Conservation (phyloP, 1,284 basidiomycete species). For the Hymenochaete sp. region DNA sequence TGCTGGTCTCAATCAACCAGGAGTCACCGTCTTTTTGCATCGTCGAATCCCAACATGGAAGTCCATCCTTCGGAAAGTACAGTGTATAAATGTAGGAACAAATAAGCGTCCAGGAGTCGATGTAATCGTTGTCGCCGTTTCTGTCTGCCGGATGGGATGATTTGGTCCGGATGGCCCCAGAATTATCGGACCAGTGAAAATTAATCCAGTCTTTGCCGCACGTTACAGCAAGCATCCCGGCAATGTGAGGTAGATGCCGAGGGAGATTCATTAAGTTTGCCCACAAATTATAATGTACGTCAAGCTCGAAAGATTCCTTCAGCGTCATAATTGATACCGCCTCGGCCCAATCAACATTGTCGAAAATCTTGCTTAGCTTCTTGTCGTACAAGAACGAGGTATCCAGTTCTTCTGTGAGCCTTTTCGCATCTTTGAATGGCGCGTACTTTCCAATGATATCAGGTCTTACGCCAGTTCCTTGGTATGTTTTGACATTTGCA, state of each 20-base stretch:
- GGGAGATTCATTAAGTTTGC: too few relatives aligned
- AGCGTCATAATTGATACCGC: too few relatives aligned
- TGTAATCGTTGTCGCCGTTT: background rate
- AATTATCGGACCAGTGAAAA: conserved; percentile 1
- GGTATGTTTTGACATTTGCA: too few relatives aligned
- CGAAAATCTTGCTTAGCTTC: background rate
- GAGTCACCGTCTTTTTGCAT: background rate
- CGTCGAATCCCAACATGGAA: background rate
- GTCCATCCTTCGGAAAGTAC: background rate
- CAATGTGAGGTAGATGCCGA: background rate
- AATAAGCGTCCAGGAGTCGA: background rate
- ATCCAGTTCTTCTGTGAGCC: background rate
- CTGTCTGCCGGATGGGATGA: too few relatives aligned
- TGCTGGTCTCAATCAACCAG: background rate
- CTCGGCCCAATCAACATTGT: background rate
- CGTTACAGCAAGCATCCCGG: conserved; percentile 1
- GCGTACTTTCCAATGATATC: background rate
- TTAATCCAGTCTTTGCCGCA: background rate
- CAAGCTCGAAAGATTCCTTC: too few relatives aligned
- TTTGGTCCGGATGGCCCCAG: background rate
- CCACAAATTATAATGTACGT: too few relatives aligned
- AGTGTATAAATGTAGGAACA: too few relatives aligned
- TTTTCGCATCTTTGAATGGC: background rate
- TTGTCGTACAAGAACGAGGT: background rate
- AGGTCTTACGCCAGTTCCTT: background rate